These are phyloP conservation scores for Trichophyton rubrum DNA, from an alignment of 2,329 filamentous ascomycete genomes.

Conservation along the genomic window DNA sequence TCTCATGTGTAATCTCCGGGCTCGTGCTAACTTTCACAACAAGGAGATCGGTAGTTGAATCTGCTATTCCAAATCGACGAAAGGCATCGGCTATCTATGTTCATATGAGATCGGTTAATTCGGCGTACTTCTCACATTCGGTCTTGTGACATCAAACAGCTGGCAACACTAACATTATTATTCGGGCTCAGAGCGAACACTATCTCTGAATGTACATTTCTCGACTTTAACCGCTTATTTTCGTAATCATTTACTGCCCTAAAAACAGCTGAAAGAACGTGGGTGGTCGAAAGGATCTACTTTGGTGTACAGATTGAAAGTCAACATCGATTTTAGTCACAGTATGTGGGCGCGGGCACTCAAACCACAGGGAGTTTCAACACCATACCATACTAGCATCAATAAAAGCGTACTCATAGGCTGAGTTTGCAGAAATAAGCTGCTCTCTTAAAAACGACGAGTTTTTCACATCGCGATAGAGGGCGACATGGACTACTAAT, in stretches of 20 bases:
- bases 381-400: slow-evolving; percentile 62
- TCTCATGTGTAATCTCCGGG: slow-evolving; percentile 34
- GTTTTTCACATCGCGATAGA: slow-evolving; percentile 69
- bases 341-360: slow-evolving; percentile 8
- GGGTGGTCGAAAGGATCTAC: slow-evolving; percentile 57
- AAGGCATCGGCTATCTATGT: slow-evolving; percentile 80
- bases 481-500: slow-evolving; percentile 56
- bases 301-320: neutral
- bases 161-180: slow-evolving; percentile 53
- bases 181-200: slow-evolving; percentile 68
- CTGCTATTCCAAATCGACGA: slow-evolving; percentile 68
- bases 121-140: neutral
- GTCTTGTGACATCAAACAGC: neutral
- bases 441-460: slow-evolving; percentile 66
- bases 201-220: slow-evolving; percentile 80
- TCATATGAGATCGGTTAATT: slow-evolving; percentile 1
- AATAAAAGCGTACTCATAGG: slow-evolving; percentile 88
- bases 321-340: slow-evolving; percentile 1
- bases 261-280: slow-evolving; percentile 64
- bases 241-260: slow-evolving; percentile 58
- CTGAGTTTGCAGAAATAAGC: slow-evolving; percentile 67
- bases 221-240: slow-evolving; percentile 55
- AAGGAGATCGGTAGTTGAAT: slow-evolving; percentile 58
- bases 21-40: slow-evolving; percentile 63
- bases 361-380: neutral